Evolutionary conservation across 2,329 filamentous ascomycete species (phyloP).

Genomic region (Fusarium sp.): DNA sequence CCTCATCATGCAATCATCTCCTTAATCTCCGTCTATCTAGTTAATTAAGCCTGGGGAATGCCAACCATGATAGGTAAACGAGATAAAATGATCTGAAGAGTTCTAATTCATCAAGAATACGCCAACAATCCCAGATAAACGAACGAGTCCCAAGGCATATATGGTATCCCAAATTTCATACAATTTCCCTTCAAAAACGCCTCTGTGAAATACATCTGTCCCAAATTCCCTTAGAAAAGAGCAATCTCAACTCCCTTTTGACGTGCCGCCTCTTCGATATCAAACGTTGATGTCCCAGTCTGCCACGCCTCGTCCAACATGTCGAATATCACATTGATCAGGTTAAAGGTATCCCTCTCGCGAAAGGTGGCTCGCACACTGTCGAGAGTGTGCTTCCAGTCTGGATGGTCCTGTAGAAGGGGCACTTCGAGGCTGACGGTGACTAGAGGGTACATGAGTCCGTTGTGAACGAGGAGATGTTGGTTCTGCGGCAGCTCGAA

Average conservation of each 20-base stretch:
- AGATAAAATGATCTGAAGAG: neutral
- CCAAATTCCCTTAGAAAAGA: slow-evolving; percentile 16
- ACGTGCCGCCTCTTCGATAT: slow-evolving; percentile 27
- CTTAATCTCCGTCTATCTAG: neutral
- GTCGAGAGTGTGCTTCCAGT: slow-evolving; percentile 31
- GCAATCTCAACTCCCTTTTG: slow-evolving; percentile 27
- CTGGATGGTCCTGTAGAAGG: slow-evolving; percentile 19
- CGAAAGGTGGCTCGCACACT: slow-evolving; percentile 23
- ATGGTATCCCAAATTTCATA: neutral
- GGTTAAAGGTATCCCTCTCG: slow-evolving; percentile 18
- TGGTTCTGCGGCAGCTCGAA: slow-evolving; percentile 33
- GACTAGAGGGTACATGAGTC: slow-evolving; percentile 29
- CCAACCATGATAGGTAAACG: neutral
- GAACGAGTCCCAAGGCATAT: neutral
- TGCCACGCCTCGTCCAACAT: slow-evolving; percentile 35
- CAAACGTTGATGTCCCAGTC: slow-evolving; percentile 30
- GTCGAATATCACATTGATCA: slow-evolving; percentile 20
- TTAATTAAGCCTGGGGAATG: neutral
- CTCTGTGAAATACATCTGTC: neutral
- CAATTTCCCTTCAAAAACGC: neutral
- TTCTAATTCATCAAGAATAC: neutral
- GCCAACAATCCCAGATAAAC: neutral
- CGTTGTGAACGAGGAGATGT: slow-evolving; percentile 35
- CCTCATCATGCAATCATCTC: neutral
- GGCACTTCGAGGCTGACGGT: slow-evolving; percentile 34